phyloP scores from a whole-genome alignment of 768 basidiomycete genomes.

The Lactarius deliciosus region DNA sequence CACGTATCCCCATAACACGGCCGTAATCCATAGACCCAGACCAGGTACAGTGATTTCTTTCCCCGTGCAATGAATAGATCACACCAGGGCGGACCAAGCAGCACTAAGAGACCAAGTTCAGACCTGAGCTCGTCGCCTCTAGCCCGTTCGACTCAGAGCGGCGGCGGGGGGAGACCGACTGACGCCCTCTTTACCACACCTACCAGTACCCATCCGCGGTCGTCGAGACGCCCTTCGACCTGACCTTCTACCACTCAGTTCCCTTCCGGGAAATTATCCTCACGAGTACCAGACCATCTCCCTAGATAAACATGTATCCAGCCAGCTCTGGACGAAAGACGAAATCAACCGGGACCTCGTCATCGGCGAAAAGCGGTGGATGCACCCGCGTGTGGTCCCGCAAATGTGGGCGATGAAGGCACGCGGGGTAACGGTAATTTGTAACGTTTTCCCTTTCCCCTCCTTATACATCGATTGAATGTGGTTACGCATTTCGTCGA shows the following conservation, averaged over 20 bases:
- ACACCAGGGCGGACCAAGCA: slow-evolving; percentile 24
- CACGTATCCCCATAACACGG: slow-evolving; percentile 49
- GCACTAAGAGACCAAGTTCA: slow-evolving; percentile 45
- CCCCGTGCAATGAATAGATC: too few species aligned
- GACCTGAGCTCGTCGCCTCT: slow-evolving; percentile 36
- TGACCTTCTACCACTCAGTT: slow-evolving; percentile 47
- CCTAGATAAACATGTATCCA: slow-evolving; percentile 43
- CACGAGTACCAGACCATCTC: slow-evolving; percentile 56
- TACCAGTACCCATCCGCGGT: too few species aligned
- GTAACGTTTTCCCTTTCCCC: slow-evolving; percentile 21
- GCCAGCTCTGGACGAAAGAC: slow-evolving; percentile 43
- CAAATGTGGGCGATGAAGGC: too few species aligned
- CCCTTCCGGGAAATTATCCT: slow-evolving; percentile 31
- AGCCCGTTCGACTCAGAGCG: slow-evolving; percentile 20
- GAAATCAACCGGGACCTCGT: slow-evolving; percentile 39
- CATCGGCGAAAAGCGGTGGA: slow-evolving; percentile 52
- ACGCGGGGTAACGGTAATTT: slow-evolving; percentile 29
- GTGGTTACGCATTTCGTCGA: slow-evolving; percentile 31
- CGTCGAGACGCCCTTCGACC: slow-evolving; percentile 51
- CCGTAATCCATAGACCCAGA: slow-evolving; percentile 50
- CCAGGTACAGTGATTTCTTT: slow-evolving; percentile 36
- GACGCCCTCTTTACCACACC: too few species aligned
- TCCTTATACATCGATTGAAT: background rate
- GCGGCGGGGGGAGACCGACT: slow-evolving; percentile 33
- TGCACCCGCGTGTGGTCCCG: slow-evolving; percentile 31